Conservation (phyloP, 163 green algal genomes). For the Picocystis sp. region DNA sequence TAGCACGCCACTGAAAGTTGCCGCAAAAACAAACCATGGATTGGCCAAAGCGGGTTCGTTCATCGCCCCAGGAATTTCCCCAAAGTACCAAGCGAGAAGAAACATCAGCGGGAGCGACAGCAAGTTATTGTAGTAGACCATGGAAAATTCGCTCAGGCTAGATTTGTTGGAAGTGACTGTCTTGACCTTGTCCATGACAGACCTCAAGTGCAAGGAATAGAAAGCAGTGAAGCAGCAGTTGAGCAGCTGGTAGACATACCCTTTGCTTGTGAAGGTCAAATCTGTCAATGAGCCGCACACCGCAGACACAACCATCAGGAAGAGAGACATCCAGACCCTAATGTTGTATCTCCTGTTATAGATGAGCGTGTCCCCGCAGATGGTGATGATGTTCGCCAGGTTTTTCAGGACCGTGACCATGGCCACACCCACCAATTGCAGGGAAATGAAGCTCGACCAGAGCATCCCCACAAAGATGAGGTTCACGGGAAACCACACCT, state of each 20-base stretch:
- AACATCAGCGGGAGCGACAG: slow-evolving; percentile 66
- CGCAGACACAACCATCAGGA: slow-evolving; percentile 1
- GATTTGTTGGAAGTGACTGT: slow-evolving; percentile 5
- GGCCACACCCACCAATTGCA: slow-evolving; percentile 42
- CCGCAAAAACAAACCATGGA: slow-evolving; percentile 47
- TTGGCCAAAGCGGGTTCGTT: slow-evolving; percentile 4
- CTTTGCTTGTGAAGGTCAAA: slow-evolving; percentile 39
- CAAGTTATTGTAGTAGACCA: slow-evolving; percentile 90
- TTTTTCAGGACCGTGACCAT: slow-evolving; percentile 89
- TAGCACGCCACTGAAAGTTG: slow-evolving; percentile 36
- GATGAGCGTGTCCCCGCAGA: slow-evolving; percentile 58
- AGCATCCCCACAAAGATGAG: slow-evolving; percentile 85
- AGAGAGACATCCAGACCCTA: slow-evolving; percentile 39
- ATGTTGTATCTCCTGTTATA: slow-evolving; percentile 41
- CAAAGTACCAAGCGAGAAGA: slow-evolving; percentile 30
- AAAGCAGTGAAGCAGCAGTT: slow-evolving; percentile 69
- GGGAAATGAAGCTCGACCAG: slow-evolving; percentile 41
- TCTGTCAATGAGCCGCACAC: slow-evolving; percentile 53
- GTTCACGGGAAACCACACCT: slow-evolving; percentile 72
- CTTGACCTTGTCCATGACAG: slow-evolving; percentile 26
- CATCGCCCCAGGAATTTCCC: slow-evolving; percentile 25
- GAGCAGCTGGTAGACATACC: slow-evolving; percentile 28
- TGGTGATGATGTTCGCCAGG: slow-evolving; percentile 76
- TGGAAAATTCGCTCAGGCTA: slow-evolving; percentile 38
- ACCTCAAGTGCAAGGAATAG: slow-evolving; percentile 51